phyloP scores from a whole-genome alignment of 164 flowering plant genomes.

The Vitis amurensis region DNA sequence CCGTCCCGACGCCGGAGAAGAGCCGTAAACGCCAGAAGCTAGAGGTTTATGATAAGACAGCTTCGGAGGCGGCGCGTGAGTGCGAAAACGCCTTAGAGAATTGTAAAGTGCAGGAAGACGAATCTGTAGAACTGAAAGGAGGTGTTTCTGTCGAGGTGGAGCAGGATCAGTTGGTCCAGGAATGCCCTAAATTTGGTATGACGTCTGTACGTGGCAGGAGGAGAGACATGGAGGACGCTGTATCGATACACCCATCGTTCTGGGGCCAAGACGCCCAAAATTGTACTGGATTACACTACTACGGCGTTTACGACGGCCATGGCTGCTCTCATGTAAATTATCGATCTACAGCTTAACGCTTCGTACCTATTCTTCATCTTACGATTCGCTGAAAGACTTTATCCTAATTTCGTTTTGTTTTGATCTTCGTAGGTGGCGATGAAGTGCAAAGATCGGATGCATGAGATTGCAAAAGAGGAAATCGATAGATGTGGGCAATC shows the following conservation, averaged over 20 bases:
- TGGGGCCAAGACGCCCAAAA: conserved; percentile 5
- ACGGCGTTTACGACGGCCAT: conserved; percentile 67
- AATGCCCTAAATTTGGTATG: conserved; percentile 44
- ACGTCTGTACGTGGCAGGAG: conserved; percentile 55
- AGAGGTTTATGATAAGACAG: conserved; percentile 6
- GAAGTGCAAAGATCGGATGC: conserved; percentile 69
- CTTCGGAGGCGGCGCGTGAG: conserved; percentile 20
- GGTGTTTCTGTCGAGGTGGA: not conserved
- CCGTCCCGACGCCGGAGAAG: conserved; percentile 9
- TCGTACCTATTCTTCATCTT: no score
- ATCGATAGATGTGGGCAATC: conserved; percentile 13
- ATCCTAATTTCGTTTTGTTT: conserved; percentile 2
- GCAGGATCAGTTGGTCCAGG: not conserved
- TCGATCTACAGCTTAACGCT: not conserved
- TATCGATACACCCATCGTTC: conserved; percentile 43
- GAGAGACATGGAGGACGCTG: conserved; percentile 63
- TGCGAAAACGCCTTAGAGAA: conserved; percentile 21
- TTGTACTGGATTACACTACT: conserved; percentile 27
- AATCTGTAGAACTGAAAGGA: not conserved
- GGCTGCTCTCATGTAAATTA: conserved; percentile 70
- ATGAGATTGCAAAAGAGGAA: conserved; percentile 68
- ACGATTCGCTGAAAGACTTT: not conserved
- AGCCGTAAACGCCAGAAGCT: conserved; percentile 25
- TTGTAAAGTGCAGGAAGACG: not conserved
- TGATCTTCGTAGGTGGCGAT: conserved; percentile 57